Evolutionary conservation across 257 asterid species (phyloP), one percentile per base, ranked within the genome.

Genomic region (Plantago major): DNA sequence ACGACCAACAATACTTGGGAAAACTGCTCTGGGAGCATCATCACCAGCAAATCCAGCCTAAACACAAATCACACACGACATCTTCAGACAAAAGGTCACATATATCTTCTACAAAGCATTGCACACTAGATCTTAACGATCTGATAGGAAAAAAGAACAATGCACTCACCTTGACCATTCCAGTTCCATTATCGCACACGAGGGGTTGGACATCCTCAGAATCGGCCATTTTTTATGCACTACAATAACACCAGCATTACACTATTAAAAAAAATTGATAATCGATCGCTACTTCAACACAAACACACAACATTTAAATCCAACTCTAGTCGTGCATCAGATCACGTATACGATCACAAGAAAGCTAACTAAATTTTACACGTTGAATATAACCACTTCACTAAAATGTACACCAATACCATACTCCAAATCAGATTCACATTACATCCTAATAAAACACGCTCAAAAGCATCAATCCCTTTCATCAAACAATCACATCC

Each of bases 11-110:
- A 73, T 68, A 54, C 78, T 73, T 7, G 78, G 78, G 60, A 73
- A 73, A 59, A 73, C 78, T 57, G 78, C 78, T 63, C 78, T 73
- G 1, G 78, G 78, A 50, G 78, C 78, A 63, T 73, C 78, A 58
- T 73, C 78, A 13, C 78, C 78, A 15, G 78, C 78, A 73, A 73
- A 73, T 26, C 78, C 78, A 67, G 78, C 78, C 78, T 73, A 38
- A 9, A 37, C 22, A 38, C 12, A 37, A 56, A 14, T 16, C 44
- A 56, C 0, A 37, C 15, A 56, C 1, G 12, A 18, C 12, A 30
- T 7, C 10, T 51, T 33, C 10, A 11, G 44, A 56, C 7, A 7
- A 56, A 18, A 28, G 0, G 14, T 9, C 30, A 56, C 0, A 56
- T 2, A 14, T 28, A 30, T 15, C 1, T 10, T 11, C 10, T 11